Conservation (phyloP, 1,284 basidiomycete genomes). For the Heliocybe sulcata region DNA sequence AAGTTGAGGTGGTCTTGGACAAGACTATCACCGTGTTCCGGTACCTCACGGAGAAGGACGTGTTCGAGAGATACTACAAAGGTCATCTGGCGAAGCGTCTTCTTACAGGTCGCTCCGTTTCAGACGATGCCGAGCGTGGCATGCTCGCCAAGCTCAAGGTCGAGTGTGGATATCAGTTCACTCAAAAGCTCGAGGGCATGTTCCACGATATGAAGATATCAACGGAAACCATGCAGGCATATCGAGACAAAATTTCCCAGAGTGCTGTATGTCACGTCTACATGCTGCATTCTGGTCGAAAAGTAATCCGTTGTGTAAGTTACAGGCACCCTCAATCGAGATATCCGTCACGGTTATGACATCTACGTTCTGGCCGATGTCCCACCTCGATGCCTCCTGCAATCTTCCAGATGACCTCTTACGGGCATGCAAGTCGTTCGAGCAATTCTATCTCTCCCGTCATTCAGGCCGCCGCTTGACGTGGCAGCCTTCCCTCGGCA, state of each 20-base stretch:
- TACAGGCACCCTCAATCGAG: conserved; percentile 66
- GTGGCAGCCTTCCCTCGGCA: conserved; percentile 93
- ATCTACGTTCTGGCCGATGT: conserved; percentile 89
- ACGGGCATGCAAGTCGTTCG: conserved; percentile 70
- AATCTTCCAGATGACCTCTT: conserved; percentile 61
- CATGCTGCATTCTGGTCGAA: too few relatives aligned
- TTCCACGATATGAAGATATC: conserved; percentile 97
- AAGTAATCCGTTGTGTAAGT: too few relatives aligned
- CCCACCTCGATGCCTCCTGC: conserved; percentile 55
- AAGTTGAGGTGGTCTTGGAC: conserved; percentile 85
- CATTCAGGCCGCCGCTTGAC: conserved; percentile 89
- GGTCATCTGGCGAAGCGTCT: conserved; percentile 91
- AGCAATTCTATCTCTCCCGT: conserved; percentile 83
- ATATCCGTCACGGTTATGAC: conserved; percentile 88
- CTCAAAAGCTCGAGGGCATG: conserved; percentile 98
- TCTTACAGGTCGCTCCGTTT: conserved; percentile 80
- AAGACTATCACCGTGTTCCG: conserved; percentile 97
- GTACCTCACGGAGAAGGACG: conserved; percentile 92
- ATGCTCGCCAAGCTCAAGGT: conserved; percentile 99
- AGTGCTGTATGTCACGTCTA: background rate
- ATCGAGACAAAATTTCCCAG: conserved; percentile 47
- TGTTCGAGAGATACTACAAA: conserved; percentile 99
- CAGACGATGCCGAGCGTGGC: conserved; percentile 95
- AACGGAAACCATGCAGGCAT: conserved; percentile 75
- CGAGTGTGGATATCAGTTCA: conserved; percentile 95